Evolutionary conservation across 495 filamentous ascomycete genomes (phyloP), one percentile per base, ranked within the genome.

Genomic region (Cercophora newfieldiana): DNA sequence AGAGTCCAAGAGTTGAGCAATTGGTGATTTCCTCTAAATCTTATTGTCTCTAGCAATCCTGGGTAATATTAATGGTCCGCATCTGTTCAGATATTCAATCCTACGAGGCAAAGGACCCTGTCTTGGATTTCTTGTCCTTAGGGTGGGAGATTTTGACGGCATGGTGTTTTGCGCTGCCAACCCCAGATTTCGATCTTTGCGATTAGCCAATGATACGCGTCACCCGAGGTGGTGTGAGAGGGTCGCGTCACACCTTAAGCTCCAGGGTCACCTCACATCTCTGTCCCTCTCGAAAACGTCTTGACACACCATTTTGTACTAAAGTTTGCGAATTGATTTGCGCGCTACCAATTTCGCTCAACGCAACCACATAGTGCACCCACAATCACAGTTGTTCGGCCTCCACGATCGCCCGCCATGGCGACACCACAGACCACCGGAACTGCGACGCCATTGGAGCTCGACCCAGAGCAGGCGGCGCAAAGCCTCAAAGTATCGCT

Each of bases 401-500:
- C 51, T 14, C 21, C 19, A 1, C 14, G n/a, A 24, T 18, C 12
- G 51, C 24, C 21, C 33, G 60, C 59, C 63, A 73, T 74, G 74
- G 67, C 68, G 19, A 72, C 75, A 7, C 68, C 72, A 24, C 55
- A 63, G 2, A 62, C 70, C 22, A 58, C 47, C 59, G 75, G 75
- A 66, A 72, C 71, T 14, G 69, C 72, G 67, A 78, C 74, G 61
- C 75, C 75, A 24, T 4, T 74, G 56, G 71, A 76, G 66, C 74
- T 78, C 56, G 66, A 69, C 67, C 74, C 77, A 5, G 81, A 83
- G 67, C 77, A 82, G 67, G 73, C 74, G 59, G 68, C 66, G 56
- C 72, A 74, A 57, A 80, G 78, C 61, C 72, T 83, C 37, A 84
- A 83, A 70, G 82, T 87, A 31, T 81, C 82, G n/a, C 81, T 87